Base-by-base conservation (phyloP, 805 yeast species). In the Pichia deserticola region DNA sequence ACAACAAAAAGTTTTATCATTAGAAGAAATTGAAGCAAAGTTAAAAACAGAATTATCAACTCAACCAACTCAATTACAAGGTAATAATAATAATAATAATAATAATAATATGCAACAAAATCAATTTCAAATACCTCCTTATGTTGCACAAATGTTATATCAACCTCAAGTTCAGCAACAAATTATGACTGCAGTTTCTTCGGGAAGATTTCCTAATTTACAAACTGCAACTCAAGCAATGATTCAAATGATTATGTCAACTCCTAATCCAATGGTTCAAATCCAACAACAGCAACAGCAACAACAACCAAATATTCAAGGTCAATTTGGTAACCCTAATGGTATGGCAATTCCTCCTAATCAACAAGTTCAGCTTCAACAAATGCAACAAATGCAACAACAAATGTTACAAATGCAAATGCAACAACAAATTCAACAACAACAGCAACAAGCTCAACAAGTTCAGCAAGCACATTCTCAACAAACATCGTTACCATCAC, bases 21-120 rank as follows among this genome's bases (percentile, higher is more conserved):
- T 88, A 63, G 92, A 86, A 63, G 95, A 89, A 58, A 78, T 89
- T 55, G 96, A 89, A 68, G 88, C 95, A 8, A 88, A 81, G 59
- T 71, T 84, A 62, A 71, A 81, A 51, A 73, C 76, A 5, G 71
- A 75, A 49, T 36, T 36, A 27, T 75, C 69, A 50, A 59, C 54
- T 8, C 56, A 49, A 38, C 45, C 52, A 48, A 61, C 49, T 29
- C 64, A 53, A 41, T 54, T 61, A 51, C 54, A 52, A 37, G 20
- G 20, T 20, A 20, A 20, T 20, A 20, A 20, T 20, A 20, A 50
- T 7, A 45, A 57, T 25, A 46, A 33, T 50, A 36, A 49, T 53
- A 49, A 48, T 53, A 42, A 36, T 51, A 42, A 40, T 41, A 53
- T 40, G 52, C 63, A 52, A 44, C 57, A 46, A 48, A 56, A 41